These are phyloP conservation scores for Cordyceps sp. DNA, from an alignment of 2,329 filamentous ascomycete genomes.

Conservation along the genomic window DNA sequence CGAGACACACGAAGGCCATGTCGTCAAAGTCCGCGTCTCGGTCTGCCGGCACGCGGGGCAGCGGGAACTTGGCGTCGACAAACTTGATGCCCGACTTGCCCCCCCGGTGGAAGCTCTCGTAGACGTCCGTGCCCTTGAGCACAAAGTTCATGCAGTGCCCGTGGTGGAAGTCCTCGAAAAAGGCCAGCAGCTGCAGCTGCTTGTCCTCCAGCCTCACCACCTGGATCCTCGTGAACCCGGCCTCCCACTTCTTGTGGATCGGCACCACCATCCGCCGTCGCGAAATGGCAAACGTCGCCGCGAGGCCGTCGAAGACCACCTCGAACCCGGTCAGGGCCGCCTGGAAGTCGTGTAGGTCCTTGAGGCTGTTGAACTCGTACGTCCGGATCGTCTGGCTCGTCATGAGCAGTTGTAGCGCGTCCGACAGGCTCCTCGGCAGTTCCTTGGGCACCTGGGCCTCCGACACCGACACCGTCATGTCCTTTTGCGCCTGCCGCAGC, in stretches of 20 bases:
- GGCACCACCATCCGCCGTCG: slow-evolving; percentile 78
- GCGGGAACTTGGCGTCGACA: slow-evolving; percentile 78
- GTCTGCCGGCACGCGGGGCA: slow-evolving; percentile 46
- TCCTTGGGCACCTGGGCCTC: slow-evolving; percentile 49
- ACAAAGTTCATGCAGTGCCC: slow-evolving; percentile 81
- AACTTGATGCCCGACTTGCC: slow-evolving; percentile 60
- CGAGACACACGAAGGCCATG: slow-evolving; percentile 65
- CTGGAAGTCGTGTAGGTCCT: slow-evolving; percentile 65
- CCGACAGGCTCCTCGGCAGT: slow-evolving; percentile 42
- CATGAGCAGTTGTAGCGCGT: slow-evolving; percentile 44
- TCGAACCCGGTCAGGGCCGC: slow-evolving; percentile 62
- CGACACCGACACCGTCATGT: slow-evolving; percentile 60
- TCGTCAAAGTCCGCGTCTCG: slow-evolving; percentile 36
- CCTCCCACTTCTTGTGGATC: slow-evolving; percentile 90
- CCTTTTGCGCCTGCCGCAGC: slow-evolving; percentile 56
- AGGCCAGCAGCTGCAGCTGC: slow-evolving; percentile 62
- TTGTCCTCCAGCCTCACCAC: slow-evolving; percentile 56
- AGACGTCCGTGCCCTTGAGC: slow-evolving; percentile 68
- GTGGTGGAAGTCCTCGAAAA: slow-evolving; percentile 77
- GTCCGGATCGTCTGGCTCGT: slow-evolving; percentile 50
- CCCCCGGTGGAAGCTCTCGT: slow-evolving; percentile 49
- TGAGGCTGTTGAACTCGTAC: slow-evolving; percentile 47
- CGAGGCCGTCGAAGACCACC: slow-evolving; percentile 58
- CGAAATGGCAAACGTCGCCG: slow-evolving; percentile 63
- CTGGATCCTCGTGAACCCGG: slow-evolving; percentile 63